Evolutionary conservation across 257 asterid genomes (phyloP), one percentile per base, ranked within the genome.

Genomic region (Rhazya stricta): DNA sequence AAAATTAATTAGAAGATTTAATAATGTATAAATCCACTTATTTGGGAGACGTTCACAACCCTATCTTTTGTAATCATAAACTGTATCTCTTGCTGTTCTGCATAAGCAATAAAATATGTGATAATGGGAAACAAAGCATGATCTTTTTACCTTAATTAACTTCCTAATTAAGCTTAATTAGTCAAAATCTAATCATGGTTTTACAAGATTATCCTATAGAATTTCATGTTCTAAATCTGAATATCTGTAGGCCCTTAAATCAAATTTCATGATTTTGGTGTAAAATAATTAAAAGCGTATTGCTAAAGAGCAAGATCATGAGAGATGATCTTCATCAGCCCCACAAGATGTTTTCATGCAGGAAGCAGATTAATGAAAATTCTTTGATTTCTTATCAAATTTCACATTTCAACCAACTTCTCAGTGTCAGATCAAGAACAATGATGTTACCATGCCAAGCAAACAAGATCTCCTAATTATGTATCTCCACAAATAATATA

Each of bases 21-120:
- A 76, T 36, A 54, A 61, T 58, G 61, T 63, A 27, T n/a, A n/a
- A n/a, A n/a, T 68, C 71, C 77, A 71, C 77, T 69, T 57, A 75
- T 15, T 16, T 60, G 1, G 79, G 19, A 72, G 69, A 60, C 62
- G 39, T 66, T 66, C 41, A 60, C 46, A 32, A 32, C 25, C 73
- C 51, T 72, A 72, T 80, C 77, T 80, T 79, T 80, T 71, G 67
- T 66, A 73, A 76, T 80, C 77, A 80, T 76, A 76, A 71, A 72
- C 61, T 54, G 62, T 71, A 76, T 76, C 75, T 78, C 25, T 46
- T 53, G 51, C 10, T 57, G 61, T 67, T n/a, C 25, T 66, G 50
- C 63, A 46, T 30, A 27, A 16, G 19, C 7, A 58, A 7, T 57
- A 74, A 70, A 75, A 63, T 69, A 75, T 48, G 46, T 75, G 53